These are phyloP conservation scores for Schwanniomyces occidentalis DNA, from an alignment of 805 yeast species.

Conservation along the genomic window DNA sequence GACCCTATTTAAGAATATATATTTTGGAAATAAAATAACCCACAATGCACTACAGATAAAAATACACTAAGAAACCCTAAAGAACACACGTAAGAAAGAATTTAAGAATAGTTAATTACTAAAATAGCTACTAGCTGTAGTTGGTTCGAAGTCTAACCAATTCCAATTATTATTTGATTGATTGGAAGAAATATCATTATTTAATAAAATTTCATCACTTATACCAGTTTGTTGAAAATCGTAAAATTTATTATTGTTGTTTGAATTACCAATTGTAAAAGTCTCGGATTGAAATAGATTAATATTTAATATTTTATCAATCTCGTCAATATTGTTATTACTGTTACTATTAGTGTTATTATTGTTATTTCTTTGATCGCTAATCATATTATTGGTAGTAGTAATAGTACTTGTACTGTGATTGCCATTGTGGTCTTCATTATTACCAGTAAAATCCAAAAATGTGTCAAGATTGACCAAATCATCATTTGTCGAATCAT, in stretches of 20 bases:
- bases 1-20: too few species aligned
- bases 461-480: constrained; percentile 3
- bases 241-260: constrained; percentile 1
- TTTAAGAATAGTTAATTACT: too few species aligned
- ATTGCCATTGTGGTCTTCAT: not conserved
- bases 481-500: constrained; percentile 6
- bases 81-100: too few species aligned
- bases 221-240: constrained; percentile 18
- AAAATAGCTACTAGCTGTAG: constrained; percentile 12
- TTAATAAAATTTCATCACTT: constrained; percentile 31
- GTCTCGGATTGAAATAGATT: constrained; percentile 38
- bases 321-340: constrained; percentile 31
- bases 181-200: constrained; percentile 17
- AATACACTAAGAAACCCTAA: too few species aligned
- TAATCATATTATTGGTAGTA: not conserved
- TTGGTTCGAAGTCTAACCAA: constrained; percentile 40
- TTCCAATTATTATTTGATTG: constrained; percentile 29
- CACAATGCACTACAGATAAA: too few species aligned
- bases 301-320: constrained; percentile 40
- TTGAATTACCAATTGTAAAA: constrained; percentile 23
- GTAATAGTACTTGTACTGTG: not conserved
- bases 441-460: constrained; percentile 1
- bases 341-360: not conserved
- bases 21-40: too few species aligned
- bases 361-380: not conserved